Evolutionary conservation across 176 grass and related monocot species (phyloP), one percentile per base, ranked within the genome.

Genomic region (Musa acuminata): DNA sequence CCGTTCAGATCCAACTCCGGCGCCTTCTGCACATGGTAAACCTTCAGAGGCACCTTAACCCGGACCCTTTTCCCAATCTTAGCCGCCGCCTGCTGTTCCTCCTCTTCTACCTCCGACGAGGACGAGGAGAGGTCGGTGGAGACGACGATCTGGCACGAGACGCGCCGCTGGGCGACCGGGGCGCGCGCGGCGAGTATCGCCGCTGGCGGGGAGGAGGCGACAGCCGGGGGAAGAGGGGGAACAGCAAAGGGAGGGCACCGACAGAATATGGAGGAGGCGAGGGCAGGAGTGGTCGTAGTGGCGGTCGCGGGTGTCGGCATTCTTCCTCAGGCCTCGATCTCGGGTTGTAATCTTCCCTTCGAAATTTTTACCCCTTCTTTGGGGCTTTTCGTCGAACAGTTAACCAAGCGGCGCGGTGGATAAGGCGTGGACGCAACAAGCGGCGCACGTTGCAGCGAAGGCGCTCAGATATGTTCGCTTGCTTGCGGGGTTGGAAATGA

Each of bases 61-160:
- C 86, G 90, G 52, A 91, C 84, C 79, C 85, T 85, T 84, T 84
- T 89, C 11, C 90, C 95, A 64, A 99, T 65, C 81, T 94, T 99
- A 63, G 69, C 52, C 23, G 66, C 72, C 27, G 80, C 88, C 23
- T 77, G 53, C 43, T 80, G 80, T 75, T 99, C 90, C 87, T 91
- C 90, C 49, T 71, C 75, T 2, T 84, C 79, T 49, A 72, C 67
- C 52, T 77, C 77, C 0, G 76, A 49, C 21, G 80, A 78, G 1
- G 79, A 73, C 23, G 78, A 80, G 16, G 78, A 80, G 43, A 89
- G 69, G 71, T 90, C 87, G 52, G 77, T 82, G 64, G 82, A 77
- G 43, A 89, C 23, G 54, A 84, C 90, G 55, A 89, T 82, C 67
- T 85, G 95, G 64, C 76, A 87, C 49, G 78, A 72, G 53, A 85